phyloP scores from a whole-genome alignment of 805 yeast species.

The Starmerella riodocensis region DNA sequence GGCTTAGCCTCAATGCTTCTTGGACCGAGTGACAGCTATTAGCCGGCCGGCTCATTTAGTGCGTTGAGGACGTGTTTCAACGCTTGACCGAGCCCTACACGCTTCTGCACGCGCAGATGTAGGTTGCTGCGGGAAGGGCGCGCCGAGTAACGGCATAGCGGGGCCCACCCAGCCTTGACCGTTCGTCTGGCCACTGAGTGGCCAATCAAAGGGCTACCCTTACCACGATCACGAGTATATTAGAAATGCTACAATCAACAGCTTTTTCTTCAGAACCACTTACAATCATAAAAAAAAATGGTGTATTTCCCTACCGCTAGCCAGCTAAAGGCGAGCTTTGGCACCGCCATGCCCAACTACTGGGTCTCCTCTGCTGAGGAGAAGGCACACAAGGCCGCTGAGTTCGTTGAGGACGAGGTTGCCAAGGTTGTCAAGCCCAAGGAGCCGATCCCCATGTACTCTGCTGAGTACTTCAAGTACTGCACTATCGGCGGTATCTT shows the following conservation, averaged over 20 bases:
- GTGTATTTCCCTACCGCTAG: constrained; percentile 30
- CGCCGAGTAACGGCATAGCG: too few species aligned
- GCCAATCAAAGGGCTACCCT: constrained; percentile 12
- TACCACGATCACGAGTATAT: constrained; percentile 5
- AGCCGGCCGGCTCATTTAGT: too few species aligned
- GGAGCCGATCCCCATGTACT: constrained; percentile 38
- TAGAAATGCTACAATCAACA: neutral
- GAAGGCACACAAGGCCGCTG: constrained; percentile 19
- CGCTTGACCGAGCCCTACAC: too few species aligned
- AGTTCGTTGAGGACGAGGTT: constrained; percentile 27
- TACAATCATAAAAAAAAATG: constrained; percentile 18
- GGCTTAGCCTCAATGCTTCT: too few species aligned
- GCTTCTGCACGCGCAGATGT: too few species aligned
- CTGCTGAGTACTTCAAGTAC: constrained; percentile 53
- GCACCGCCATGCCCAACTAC: constrained; percentile 25
- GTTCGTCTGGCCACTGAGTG: neutral
- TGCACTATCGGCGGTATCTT: constrained; percentile 63
- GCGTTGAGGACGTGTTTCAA: too few species aligned
- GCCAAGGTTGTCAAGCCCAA: constrained; percentile 26
- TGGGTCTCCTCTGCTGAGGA: constrained; percentile 27
- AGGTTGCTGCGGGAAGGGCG: too few species aligned
- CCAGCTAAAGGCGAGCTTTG: constrained; percentile 29
- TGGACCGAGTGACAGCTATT: too few species aligned
- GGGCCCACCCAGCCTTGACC: too few species aligned
- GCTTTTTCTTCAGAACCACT: neutral